Conservation (phyloP, 108 stramenopile species). For the Hondaea fermentalgiana region DNA sequence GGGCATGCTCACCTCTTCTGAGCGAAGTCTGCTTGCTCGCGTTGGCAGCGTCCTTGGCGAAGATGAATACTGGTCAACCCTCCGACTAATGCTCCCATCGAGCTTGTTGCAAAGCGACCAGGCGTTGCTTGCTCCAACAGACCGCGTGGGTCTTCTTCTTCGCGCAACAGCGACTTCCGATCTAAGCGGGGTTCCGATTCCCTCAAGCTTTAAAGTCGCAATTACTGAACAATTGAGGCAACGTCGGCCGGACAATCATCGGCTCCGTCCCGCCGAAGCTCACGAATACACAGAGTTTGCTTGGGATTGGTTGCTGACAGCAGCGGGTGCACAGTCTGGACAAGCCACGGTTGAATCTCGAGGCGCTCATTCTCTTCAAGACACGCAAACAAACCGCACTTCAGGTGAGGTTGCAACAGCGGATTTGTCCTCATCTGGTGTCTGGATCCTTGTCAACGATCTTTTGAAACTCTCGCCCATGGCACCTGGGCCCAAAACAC, state of each 20-base stretch:
- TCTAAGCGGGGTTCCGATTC: too few species aligned
- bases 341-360: too few species aligned
- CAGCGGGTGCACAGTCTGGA: neutral
- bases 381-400: too few species aligned
- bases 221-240: neutral
- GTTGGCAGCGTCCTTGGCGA: neutral
- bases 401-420: too few species aligned
- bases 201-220: neutral
- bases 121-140: neutral
- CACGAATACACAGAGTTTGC: neutral
- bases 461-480: neutral
- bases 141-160: neutral
- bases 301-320: neutral
- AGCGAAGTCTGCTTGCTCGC: neutral
- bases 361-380: too few species aligned
- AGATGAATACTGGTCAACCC: neutral
- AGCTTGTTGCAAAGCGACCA: neutral
- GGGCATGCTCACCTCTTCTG: neutral
- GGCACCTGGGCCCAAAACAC: neutral
- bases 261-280: neutral
- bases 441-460: neutral
- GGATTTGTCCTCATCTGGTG: neutral
- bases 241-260: neutral
- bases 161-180: neutral
- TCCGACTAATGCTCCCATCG: neutral